Base-by-base conservation (phyloP, 1,139 yeast genomes). In the Spencermartinsiella ligniputridi region DNA sequence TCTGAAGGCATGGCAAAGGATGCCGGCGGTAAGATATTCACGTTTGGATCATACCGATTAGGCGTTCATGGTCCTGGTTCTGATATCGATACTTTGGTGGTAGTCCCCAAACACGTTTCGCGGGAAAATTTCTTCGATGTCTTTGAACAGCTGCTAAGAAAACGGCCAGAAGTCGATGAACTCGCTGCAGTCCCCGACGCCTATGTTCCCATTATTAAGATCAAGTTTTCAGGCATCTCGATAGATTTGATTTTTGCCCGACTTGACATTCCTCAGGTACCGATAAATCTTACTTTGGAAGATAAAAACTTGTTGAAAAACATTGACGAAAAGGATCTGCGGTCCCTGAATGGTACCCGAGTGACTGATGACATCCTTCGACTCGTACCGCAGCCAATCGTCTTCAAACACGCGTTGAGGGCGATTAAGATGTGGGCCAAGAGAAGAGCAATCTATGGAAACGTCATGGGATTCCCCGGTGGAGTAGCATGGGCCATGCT, bases 401-500 rank as follows among this genome's bases (percentile, higher is more conserved):
- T 88, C 1, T 92, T 92, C 69, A 88, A 89, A 60, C 92, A 89
- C 57, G 96, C 97, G 1, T 70, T 92, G 47, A 71, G 99, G 51
- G 92, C 96, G 19, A 85, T 92, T 47, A 92, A 92, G 63, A 72
- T 92, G 61, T 92, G 99, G 98, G 98, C 99, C 0, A 94, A 89
- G 61, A 79, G 89, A 56, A 75, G 97, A 46, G 98, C 97, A 0
- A 78, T 92, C 15, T 92, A 92, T 64, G 97, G 87, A 3, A 92
- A 92, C 60, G 84, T 92, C 39, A 88, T 84, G 74, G 98, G 98
- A 0, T 92, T 92, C 66, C 98, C 98, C 0, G 99, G 99, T 56
- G 99, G 99, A 64, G 98, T 92, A 29, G 98, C 98, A 0, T 92
- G 98, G 98, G 99, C 98, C 1, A 92, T 92, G 97, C 67, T 92